Evolutionary conservation across 2,329 filamentous ascomycete genomes (phyloP), one percentile per base, ranked within the genome.

Genomic region (Sclerotinia minor): DNA sequence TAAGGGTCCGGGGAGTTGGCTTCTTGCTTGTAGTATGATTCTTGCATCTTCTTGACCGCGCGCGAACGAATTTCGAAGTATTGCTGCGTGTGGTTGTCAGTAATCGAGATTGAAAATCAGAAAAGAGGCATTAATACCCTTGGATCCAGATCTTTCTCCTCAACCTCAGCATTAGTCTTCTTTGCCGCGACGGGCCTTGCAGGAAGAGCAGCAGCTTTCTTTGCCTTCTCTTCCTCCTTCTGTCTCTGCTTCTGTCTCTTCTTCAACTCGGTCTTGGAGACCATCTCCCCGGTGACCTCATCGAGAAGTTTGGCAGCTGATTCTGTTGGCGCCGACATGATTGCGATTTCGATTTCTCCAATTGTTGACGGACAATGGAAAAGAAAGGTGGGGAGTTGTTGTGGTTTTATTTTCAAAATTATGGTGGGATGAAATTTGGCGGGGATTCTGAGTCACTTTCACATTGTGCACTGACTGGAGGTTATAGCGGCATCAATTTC

Each of bases 61-160:
- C 92, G 87, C 76, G 90, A 96, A 71, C 95, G 91, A 78, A 98
- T 96, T 82, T 99, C 95, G 79, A 97, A 97, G 84, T 98, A 99
- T 89, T 92, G 89, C 87, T 90, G 65, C 58, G 13, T 64, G 69
- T 53, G 26, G 45, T 58, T 70, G 68, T 76, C 49, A 72, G 69
- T 67, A 21, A 47, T 65, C 35, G 6, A 50, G 32, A 55, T n/a
- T 35, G 0, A 15, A 15, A 35, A 6, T 3, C 29, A 21, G 55
- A 63, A 17, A 19, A 26, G 32, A 63, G 64, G 49, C n/a, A 58
- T 78, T 77, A 84, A 77, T 76, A 90, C 89, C 78, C 92, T 92
- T 55, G 89, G 89, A 73, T 87, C 91, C 76, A 92, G 78, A 78
- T 97, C 90, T 76, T 92, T 91, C 70, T 90, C 87, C 47, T 89